Conservation (phyloP, 371 early-diverging fungal species). For the Zychaea mexicana region DNA sequence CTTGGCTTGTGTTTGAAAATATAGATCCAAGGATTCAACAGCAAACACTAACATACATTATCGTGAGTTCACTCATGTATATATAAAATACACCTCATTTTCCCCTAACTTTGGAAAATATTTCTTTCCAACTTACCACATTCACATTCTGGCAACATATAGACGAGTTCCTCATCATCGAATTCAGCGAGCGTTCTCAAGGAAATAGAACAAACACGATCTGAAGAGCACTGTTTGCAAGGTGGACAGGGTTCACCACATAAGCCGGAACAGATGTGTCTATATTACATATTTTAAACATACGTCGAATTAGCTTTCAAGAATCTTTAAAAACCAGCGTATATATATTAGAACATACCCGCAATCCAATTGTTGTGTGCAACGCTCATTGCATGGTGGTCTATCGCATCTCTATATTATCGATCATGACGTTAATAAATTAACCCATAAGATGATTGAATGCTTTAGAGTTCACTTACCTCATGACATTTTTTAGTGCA, state of each 20-base stretch:
- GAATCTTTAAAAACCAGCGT: not conserved
- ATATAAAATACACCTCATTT: no score
- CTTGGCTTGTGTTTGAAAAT: constrained; percentile 39
- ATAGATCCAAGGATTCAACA: constrained; percentile 40
- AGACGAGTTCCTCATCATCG: constrained; percentile 31
- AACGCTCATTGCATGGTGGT: constrained; percentile 40
- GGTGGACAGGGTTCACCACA: constrained; percentile 55
- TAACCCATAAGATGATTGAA: no score
- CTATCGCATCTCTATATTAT: constrained; percentile 44
- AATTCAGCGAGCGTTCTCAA: constrained; percentile 38
- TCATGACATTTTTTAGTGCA: constrained; percentile 48
- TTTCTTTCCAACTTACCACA: constrained; percentile 39
- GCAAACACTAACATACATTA: constrained; percentile 30
- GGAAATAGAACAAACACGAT: constrained; percentile 37
- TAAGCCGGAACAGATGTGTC: constrained; percentile 46
- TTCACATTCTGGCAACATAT: constrained; percentile 51
- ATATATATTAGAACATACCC: constrained; percentile 39
- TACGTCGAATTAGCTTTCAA: not conserved
- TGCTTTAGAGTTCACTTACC: constrained; percentile 7
- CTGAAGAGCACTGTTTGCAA: constrained; percentile 31
- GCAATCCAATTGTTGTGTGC: constrained; percentile 29
- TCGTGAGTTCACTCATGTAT: not conserved
- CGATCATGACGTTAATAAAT: not conserved
- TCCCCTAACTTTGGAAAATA: not conserved
- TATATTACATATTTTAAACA: not conserved